These are phyloP conservation scores for Apiotrichum brassicae DNA, from an alignment of 1,284 basidiomycete species.

Conservation along the genomic window DNA sequence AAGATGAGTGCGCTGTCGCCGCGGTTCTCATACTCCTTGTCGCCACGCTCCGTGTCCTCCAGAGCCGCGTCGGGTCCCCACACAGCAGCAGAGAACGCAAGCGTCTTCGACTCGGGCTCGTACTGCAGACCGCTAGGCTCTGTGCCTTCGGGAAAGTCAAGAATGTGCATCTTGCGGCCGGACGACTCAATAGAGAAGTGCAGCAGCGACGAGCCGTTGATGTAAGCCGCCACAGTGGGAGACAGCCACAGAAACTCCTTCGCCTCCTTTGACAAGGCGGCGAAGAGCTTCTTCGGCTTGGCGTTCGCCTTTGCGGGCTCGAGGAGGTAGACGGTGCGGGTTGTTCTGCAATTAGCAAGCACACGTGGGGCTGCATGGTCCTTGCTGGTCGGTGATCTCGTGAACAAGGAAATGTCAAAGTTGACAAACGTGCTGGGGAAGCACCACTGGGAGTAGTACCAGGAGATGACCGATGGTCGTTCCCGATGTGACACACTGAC, in stretches of 20 bases:
- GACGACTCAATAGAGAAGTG: slow-evolving; percentile 19
- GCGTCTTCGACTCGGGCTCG: slow-evolving; percentile 31
- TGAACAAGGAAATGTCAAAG: too few species aligned
- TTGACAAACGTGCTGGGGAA: too few species aligned
- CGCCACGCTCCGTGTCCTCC: slow-evolving; percentile 56
- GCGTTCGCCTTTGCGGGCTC: neutral
- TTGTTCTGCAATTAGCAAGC: slow-evolving; percentile 51
- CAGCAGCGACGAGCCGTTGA: slow-evolving; percentile 34
- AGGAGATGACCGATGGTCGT: too few species aligned
- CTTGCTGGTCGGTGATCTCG: too few species aligned
- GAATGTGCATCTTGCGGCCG: slow-evolving; percentile 15
- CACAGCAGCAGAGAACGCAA: slow-evolving; percentile 65
- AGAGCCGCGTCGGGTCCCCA: slow-evolving; percentile 63
- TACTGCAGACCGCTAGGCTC: slow-evolving; percentile 60
- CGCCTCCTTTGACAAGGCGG: slow-evolving; percentile 14
- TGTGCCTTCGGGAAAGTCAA: slow-evolving; percentile 50
- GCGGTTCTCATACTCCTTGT: slow-evolving; percentile 63
- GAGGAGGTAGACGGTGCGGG: slow-evolving; percentile 58
- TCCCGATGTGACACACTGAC: too few species aligned
- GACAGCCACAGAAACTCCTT: slow-evolving; percentile 40
- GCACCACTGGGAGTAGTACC: too few species aligned
- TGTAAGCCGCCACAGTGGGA: slow-evolving; percentile 36
- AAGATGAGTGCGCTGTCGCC: slow-evolving; percentile 71
- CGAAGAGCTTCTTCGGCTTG: slow-evolving; percentile 22
- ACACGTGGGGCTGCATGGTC: too few species aligned